Conservation (phyloP, 805 yeast genomes). For the Wickerhamomyces bovis region DNA sequence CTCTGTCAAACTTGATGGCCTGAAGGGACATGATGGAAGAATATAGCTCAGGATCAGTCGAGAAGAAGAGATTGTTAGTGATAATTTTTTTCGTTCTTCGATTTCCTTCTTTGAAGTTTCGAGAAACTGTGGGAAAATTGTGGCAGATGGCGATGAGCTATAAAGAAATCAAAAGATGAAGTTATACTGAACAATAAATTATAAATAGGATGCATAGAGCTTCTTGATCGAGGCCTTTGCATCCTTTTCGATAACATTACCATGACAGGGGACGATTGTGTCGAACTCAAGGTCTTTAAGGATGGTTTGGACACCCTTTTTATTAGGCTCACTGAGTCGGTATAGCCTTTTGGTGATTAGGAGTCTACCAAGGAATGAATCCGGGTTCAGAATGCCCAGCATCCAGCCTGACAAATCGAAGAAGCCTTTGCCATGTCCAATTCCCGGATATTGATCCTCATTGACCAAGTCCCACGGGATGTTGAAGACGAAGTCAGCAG, state of each 20-base stretch:
- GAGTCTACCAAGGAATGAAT: conserved; percentile 30
- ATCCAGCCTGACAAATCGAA: conserved; percentile 19
- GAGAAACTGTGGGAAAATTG: neutral
- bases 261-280: conserved; percentile 52
- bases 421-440: conserved; percentile 36
- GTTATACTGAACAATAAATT: too few species aligned
- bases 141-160: too few species aligned
- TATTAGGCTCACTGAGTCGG: conserved; percentile 9
- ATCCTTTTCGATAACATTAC: conserved; percentile 43
- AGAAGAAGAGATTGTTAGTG: too few species aligned
- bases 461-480: conserved; percentile 45
- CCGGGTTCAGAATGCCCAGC: conserved; percentile 34
- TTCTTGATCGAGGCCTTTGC: conserved; percentile 20
- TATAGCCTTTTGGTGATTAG: conserved; percentile 25
- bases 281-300: conserved; percentile 39
- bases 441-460: conserved; percentile 46
- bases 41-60: neutral
- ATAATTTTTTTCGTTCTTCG: too few species aligned
- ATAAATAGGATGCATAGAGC: neutral
- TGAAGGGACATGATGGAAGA: conserved; percentile 36
- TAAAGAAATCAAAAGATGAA: too few species aligned
- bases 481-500: conserved; percentile 59
- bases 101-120: neutral
- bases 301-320: conserved; percentile 16
- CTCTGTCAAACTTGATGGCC: conserved; percentile 62